phyloP scores from a whole-genome alignment of 768 basidiomycete species.

The Paxillus rubicundulus region DNA sequence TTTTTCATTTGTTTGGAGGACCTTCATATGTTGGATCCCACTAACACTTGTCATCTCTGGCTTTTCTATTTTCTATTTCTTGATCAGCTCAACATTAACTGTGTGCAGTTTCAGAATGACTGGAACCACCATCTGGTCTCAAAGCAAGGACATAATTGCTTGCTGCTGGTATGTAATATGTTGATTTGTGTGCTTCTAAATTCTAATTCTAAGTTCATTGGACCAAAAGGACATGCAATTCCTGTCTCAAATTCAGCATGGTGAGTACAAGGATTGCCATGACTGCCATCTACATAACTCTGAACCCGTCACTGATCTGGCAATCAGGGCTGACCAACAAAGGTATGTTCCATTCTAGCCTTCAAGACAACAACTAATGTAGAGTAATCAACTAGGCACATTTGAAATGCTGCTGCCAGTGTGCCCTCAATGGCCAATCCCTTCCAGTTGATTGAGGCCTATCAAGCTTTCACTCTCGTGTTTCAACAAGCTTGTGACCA shows the following conservation, averaged over 20 bases:
- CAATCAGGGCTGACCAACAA: neutral
- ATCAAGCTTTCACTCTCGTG: neutral
- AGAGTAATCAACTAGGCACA: too few relatives aligned
- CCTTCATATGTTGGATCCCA: too few relatives aligned
- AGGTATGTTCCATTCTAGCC: neutral
- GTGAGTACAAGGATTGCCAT: neutral
- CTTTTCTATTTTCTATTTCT: too few relatives aligned
- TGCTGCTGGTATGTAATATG: too few relatives aligned
- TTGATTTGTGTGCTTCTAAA: too few relatives aligned
- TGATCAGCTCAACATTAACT: too few relatives aligned
- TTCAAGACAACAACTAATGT: neutral
- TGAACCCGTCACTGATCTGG: neutral
- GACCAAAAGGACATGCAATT: slow-evolving; percentile 1
- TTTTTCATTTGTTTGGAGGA: too few relatives aligned
- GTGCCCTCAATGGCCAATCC: neutral
- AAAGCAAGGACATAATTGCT: too few relatives aligned
- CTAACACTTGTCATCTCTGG: too few relatives aligned
- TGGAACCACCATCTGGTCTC: too few relatives aligned
- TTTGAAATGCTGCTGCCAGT: too few relatives aligned
- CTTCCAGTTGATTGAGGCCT: neutral
- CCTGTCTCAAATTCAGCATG: neutral
- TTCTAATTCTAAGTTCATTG: neutral
- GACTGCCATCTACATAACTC: neutral
- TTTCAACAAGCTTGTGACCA: neutral
- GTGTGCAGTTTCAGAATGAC: too few relatives aligned